A percentile compares a stretch with the other conserved stretches of the same genome.
phyloP scores from a whole-genome alignment of 108 stramenopile species.

The Epipyxis sp. region DNA sequence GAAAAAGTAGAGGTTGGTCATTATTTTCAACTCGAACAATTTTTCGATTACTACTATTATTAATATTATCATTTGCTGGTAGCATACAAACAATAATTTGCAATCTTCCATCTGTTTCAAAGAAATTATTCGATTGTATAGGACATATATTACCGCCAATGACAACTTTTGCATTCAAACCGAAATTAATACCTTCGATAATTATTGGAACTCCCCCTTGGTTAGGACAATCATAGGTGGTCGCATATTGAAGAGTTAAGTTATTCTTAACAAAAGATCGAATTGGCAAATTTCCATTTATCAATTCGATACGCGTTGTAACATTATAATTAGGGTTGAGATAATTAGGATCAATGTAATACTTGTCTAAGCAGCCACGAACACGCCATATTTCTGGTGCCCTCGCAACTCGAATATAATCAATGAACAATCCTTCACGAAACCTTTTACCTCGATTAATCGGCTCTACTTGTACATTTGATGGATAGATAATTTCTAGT shows the following conservation, averaged over 20 bases:
- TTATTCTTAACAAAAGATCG: slow-evolving; percentile 31
- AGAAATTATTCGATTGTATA: not conserved
- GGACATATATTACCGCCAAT: slow-evolving; percentile 43
- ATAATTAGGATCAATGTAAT: slow-evolving; percentile 36
- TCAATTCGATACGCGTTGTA: slow-evolving; percentile 30
- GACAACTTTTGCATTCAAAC: not conserved
- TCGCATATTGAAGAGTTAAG: not conserved
- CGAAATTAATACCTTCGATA: slow-evolving; percentile 34
- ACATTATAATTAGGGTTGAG: not conserved
- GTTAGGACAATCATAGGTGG: slow-evolving; percentile 4
- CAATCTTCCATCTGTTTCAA: not conserved
- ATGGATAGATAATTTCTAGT: slow-evolving; percentile 29
- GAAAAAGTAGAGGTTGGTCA: slow-evolving; percentile 16
- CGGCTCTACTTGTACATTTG: slow-evolving; percentile 7
- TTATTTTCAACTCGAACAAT: slow-evolving; percentile 22
- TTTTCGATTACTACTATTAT: not conserved
- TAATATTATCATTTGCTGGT: slow-evolving; percentile 9
- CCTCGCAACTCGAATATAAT: slow-evolving; percentile 47
- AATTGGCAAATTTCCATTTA: slow-evolving; percentile 7
- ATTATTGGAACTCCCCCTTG: slow-evolving; percentile 26
- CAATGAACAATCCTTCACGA: slow-evolving; percentile 46
- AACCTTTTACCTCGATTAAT: not conserved
- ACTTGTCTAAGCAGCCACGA: slow-evolving; percentile 50
- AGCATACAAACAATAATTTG: slow-evolving; percentile 40
- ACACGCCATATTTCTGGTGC: slow-evolving; percentile 43